A percentile compares a stretch with the other conserved stretches of the same genome.
Conservation (phyloP, 1,139 yeast species). For the Saccharomycopsis crataegensis region DNA sequence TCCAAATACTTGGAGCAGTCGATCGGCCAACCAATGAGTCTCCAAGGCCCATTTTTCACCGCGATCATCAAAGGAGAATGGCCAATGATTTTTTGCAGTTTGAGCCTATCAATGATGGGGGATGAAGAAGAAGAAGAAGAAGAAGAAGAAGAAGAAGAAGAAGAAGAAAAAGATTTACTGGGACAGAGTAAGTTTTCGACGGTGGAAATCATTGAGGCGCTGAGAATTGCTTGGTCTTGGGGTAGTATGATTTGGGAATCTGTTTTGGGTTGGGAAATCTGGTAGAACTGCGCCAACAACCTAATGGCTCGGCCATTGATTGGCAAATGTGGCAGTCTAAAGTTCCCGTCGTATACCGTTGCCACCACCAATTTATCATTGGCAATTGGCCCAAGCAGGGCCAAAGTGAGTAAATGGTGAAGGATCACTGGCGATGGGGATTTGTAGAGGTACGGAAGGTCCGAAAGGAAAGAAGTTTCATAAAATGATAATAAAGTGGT, state of each 20-base stretch:
- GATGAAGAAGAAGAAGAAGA: no score
- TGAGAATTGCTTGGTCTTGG: not conserved
- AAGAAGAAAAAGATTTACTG: no score
- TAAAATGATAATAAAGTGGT: conserved; percentile 1
- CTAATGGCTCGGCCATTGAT: not conserved
- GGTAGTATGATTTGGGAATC: no score
- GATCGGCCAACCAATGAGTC: not conserved
- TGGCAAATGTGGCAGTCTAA: not conserved
- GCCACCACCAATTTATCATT: not conserved
- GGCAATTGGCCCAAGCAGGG: not conserved
- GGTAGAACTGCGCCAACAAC: not conserved
- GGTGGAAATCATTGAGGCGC: not conserved
- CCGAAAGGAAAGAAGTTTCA: conserved; percentile 2
- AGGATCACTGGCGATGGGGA: not conserved
- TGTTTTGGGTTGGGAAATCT: not conserved
- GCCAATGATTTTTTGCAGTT: not conserved
- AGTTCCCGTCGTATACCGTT: not conserved
- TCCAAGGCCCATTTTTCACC: not conserved
- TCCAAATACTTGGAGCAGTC: not conserved
- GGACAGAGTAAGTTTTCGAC: not conserved
- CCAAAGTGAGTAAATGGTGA: conserved; percentile 1
- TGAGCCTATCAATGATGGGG: not conserved
- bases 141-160: no score
- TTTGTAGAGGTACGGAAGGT: conserved; percentile 5
- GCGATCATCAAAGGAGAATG: not conserved